Evolutionary conservation across 495 filamentous ascomycete species (phyloP), one percentile per base, ranked within the genome.

Genomic region (Xylona heveae): DNA sequence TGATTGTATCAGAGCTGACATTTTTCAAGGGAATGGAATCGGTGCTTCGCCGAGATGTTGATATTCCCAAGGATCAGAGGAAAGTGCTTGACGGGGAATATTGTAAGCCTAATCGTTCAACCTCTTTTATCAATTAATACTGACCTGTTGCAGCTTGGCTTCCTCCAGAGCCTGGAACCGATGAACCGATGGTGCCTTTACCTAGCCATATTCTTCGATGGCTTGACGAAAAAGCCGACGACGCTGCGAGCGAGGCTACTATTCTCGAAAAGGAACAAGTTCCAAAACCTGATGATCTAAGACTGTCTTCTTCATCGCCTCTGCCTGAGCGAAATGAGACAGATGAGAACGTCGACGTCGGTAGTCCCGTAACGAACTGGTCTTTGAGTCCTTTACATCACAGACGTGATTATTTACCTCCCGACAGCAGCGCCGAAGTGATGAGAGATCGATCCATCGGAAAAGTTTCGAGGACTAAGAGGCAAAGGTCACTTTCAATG

Each of bases 41-140:
- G 24, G 58, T 73, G 28, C 47, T 50, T 15, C 45, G 40, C 14
- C 45, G 45, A 28, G 59, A 72, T 39, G 47, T 68, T 17, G 52
- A 38, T 20, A 66, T 82, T 28, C 63, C 67, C 4, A 58, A 50
- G 21, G 61, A 68, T 10, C 81, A 91, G 43, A 49, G 52, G 30
- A 42, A 53, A 13, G 45, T 83, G 12, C 46, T 90, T 3, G 57
- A 66, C 10, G 44, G 50, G 2, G 37, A 46, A 10, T 53, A 65
- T n/a, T 57, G 42, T 44, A 36, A 40, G 21, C 37, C 35, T 6
- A 6, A 8, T 10, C 31, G n/a, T n/a, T n/a, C 43, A 2, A 43
- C 39, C 17, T 8, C 20, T 13, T 28, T 35, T 47, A 3, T 38
- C 40, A 8, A 33, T 41, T 3, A 28, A 39, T 19, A 19, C 38